Evolutionary conservation across 2,329 filamentous ascomycete genomes (phyloP), one percentile per base, ranked within the genome.

Genomic region (Fusarium falciforme): DNA sequence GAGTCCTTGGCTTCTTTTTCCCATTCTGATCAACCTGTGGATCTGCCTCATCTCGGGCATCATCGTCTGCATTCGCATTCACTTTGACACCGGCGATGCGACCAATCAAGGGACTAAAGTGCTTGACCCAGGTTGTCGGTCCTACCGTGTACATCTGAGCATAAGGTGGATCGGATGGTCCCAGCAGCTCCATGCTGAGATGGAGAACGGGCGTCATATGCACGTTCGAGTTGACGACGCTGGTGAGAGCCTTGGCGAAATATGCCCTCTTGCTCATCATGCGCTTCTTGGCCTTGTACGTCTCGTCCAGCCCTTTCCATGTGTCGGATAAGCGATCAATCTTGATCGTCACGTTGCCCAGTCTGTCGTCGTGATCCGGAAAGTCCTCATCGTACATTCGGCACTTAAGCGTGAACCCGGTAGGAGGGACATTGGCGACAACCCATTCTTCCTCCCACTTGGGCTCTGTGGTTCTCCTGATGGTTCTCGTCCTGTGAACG

Each of bases 341-440:
- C 20, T 89, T 83, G 63, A 98, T 85, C 55, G 94, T 94, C 5
- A 94, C 94, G 79, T 96, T 97, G 12, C 96, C 96, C 22, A 98
- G 87, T 29, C 94, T 89, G 83, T 98, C 96, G 79, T 98, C 93
- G 74, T 93, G 90, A 80, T 98, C 94, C 2, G 92, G 90, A 36
- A 92, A 91, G 82, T 98, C 96, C 81, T 98, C 96, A 79, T 98
- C 96, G 83, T 95, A 97, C 20, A 98, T 84, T 62, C 94, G 89
- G 70, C 94, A 94, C 81, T 98, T 98, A 76, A 98, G 87, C 66
- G 88, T 89, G 84, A 98, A 97, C 5, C 95, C 95, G 0, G 89
- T 90, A 0, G 91, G 86, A 0, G 96, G 95, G 2, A 98, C 89
- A 76, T 98, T 97, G 70, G 94, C 94, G 27, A 98, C 92, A 25